A percentile compares a stretch with the other conserved stretches of the same genome.
These are phyloP conservation scores for Emmonsiellopsis sp. DNA, from an alignment of 2,329 filamentous ascomycete genomes.

Conservation along the genomic window DNA sequence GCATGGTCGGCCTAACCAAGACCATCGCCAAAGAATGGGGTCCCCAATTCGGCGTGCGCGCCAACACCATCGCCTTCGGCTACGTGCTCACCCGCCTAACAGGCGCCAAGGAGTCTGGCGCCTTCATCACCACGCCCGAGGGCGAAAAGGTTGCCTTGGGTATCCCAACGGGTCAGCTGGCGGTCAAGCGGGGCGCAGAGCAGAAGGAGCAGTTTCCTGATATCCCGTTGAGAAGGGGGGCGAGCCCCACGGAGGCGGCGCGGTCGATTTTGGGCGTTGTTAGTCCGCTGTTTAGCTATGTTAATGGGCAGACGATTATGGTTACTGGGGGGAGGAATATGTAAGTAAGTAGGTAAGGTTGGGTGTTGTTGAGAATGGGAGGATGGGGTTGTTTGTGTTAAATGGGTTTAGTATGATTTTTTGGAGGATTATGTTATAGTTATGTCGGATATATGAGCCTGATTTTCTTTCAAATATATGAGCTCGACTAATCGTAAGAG, in stretches of 20 bases:
- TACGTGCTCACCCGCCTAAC: conserved; percentile 73
- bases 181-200: conserved; percentile 16
- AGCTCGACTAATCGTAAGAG: too few species aligned
- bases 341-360: conserved; percentile 25
- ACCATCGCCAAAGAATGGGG: conserved; percentile 92
- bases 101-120: conserved; percentile 74
- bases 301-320: conserved; percentile 77
- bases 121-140: conserved; percentile 65
- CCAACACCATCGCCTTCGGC: conserved; percentile 79
- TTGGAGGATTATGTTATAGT: not conserved
- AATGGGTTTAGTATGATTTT: not conserved
- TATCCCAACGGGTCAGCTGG: conserved; percentile 55
- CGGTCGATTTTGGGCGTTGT: conserved; percentile 67
- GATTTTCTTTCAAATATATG: too few species aligned
- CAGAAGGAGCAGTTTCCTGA: conserved; percentile 46
- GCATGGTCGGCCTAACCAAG: conserved; percentile 73
- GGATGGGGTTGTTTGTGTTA: not conserved
- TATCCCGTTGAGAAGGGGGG: conserved; percentile 69
- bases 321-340: conserved; percentile 68
- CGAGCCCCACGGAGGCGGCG: conserved; percentile 72
- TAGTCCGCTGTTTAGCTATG: conserved; percentile 75
- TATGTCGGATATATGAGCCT: too few species aligned
- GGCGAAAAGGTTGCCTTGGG: conserved; percentile 67
- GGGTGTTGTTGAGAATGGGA: not conserved
- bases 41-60: conserved; percentile 68